Conservation (phyloP, 129 eudicot genomes). For the Logfia minima region DNA sequence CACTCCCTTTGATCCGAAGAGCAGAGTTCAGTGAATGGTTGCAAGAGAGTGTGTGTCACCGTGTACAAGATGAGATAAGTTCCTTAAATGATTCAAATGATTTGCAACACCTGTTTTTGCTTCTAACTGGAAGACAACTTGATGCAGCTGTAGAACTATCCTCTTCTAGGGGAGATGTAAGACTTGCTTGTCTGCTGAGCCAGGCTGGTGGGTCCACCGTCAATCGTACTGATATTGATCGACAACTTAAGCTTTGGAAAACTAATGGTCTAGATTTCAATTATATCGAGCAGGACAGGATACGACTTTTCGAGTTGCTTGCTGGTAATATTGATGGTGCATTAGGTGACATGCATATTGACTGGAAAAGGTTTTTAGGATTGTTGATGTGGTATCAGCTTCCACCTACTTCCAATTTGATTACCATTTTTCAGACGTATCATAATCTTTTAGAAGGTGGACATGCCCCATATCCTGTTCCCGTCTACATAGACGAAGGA, state of each 20-base stretch:
- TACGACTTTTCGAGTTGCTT: constrained; percentile 77
- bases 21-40: constrained; percentile 94
- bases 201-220: constrained; percentile 85
- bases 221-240: constrained; percentile 61
- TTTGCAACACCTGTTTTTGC: constrained; percentile 71
- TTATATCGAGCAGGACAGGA: constrained; percentile 67
- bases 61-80: constrained; percentile 92
- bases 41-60: constrained; percentile 85
- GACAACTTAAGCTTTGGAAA: constrained; percentile 79
- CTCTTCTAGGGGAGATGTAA: constrained; percentile 86
- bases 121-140: constrained; percentile 77
- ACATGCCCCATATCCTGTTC: constrained; percentile 83
- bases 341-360: constrained; percentile 58
- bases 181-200: constrained; percentile 85
- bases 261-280: constrained; percentile 75
- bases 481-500: constrained; percentile 90
- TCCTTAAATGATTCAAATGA: constrained; percentile 58
- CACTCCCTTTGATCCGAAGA: constrained; percentile 77
- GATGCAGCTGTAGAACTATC: constrained; percentile 85
- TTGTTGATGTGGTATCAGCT: constrained; percentile 91
- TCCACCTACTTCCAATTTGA: constrained; percentile 63
- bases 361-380: constrained; percentile 95
- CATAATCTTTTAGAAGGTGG: constrained; percentile 74
- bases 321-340: constrained; percentile 80
- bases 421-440: constrained; percentile 61